Percentiles rank a stretch among this genome's conserved stretches.
phyloP scores from a whole-genome alignment of 2,329 filamentous ascomycete species.

The Pseudogymnoascus sp. region DNA sequence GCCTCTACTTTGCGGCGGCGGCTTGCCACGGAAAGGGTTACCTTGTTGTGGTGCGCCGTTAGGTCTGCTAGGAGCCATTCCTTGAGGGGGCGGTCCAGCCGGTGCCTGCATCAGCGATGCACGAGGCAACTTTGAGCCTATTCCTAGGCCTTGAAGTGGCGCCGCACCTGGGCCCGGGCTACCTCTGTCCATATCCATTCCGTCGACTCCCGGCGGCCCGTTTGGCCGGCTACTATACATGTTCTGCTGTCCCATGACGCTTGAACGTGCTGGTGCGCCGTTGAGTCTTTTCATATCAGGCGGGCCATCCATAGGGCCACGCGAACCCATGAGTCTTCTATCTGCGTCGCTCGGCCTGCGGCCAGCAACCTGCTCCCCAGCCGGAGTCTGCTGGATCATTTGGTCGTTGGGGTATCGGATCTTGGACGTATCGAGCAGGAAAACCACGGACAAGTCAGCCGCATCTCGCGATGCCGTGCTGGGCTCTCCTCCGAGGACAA shows the following conservation, averaged over 20 bases:
- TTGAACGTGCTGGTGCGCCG: conserved; percentile 32
- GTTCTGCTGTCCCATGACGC: conserved; percentile 33
- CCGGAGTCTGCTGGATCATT: conserved; percentile 29
- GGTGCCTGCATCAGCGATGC: conserved; percentile 28
- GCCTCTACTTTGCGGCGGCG: conserved; percentile 20
- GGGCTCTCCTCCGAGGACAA: conserved; percentile 88
- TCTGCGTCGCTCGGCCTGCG: conserved; percentile 37
- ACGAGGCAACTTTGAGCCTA: conserved; percentile 32
- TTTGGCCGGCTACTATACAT: conserved; percentile 20
- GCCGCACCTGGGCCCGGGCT: conserved; percentile 24
- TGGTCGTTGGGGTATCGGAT: conserved; percentile 88
- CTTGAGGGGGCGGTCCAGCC: conserved; percentile 45
- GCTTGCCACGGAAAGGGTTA: conserved; percentile 36
- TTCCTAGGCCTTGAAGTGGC: conserved; percentile 21
- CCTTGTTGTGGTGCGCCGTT: conserved; percentile 49
- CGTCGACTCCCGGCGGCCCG: conserved; percentile 29
- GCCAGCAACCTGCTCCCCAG: conserved; percentile 32
- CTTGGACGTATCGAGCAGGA: conserved; percentile 88
- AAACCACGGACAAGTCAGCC: conserved; percentile 78
- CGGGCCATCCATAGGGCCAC: conserved; percentile 20
- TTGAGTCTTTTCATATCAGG: conserved; percentile 40
- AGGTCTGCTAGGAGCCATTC: conserved; percentile 52
- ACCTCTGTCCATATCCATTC: conserved; percentile 28
- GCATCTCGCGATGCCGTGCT: conserved; percentile 76
- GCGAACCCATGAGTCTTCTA: conserved; percentile 21